Base-by-base conservation (phyloP, 164 flowering plant genomes). In the Akebia trifoliata region DNA sequence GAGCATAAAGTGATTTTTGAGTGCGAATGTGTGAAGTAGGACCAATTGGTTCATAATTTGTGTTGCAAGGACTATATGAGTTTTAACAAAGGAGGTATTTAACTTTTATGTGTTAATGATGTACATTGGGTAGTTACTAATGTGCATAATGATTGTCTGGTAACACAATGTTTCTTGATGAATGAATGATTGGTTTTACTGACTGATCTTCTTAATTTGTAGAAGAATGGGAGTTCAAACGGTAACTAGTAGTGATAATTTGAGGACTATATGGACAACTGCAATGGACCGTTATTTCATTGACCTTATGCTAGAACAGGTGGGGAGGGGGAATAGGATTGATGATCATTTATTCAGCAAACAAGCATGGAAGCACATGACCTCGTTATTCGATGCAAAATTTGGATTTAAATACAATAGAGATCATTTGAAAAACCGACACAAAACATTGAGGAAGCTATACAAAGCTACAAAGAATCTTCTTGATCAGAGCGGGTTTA, bases 191-290 rank as follows among this genome's bases (percentile, higher is more conserved):
- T 42, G 25, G 20, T 42, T 20, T n/a, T 6, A 31, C 37, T 54
- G 18, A 54, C 40, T 25, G 14, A n/a, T 64, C 35, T 44, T 26
- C 34, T 57, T 34, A 30, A 35, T 31, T 57, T 44, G 49, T 21
- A 22, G 60, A 56, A 55, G 47, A 28, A 81, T 81, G 82, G 70
- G 70, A 6, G 31, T 53, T 15, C 61, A 56, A 35, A 42, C 63
- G 2, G 72, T 38, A 34, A 60, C 22, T n/a, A 47, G 54, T 25
- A 54, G 53, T 55, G 82, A 76, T 60, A 73, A 79, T 6, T 37
- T 74, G 55, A 75, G 85, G 67, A 80, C 85, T 17, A 52, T 72
- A 20, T 83, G 88, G 88, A 78, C 85, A 6, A 79, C 83, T 26
- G 78, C 76, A 59, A 80, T 83, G 88, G 85, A 83, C 68, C 69